These are phyloP conservation scores for Plantago ovata DNA, from an alignment of 257 asterid genomes.

Conservation along the genomic window DNA sequence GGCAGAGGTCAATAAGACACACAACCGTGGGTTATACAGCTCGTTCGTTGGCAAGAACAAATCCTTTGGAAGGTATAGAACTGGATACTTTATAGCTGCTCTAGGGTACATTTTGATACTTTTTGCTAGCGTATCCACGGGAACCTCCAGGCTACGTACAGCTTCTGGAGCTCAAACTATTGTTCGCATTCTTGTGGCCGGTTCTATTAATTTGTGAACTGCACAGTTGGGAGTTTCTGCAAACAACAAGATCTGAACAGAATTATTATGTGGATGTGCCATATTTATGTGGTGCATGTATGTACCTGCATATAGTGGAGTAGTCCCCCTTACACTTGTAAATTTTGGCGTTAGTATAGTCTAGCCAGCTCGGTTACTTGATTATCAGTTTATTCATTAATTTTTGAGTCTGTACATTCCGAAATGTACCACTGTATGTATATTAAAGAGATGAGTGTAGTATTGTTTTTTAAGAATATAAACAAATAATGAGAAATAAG, in stretches of 20 bases:
- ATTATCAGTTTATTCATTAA: no score
- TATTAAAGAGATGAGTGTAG: no score
- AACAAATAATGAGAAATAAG: no score
- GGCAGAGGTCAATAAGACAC: constrained; percentile 73
- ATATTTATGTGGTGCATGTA: constrained; percentile 21
- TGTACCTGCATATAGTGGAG: constrained; percentile 10
- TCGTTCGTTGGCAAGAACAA: constrained; percentile 75
- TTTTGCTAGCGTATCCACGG: background rate
- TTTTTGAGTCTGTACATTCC: no score
- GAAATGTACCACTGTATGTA: no score
- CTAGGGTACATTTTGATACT: background rate
- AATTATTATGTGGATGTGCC: background rate
- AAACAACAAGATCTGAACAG: constrained; percentile 13
- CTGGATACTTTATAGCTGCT: constrained; percentile 9
- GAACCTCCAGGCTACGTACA: background rate
- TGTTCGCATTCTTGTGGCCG: constrained; percentile 16
- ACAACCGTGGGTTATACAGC: constrained; percentile 89
- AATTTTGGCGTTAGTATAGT: no score
- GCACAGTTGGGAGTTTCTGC: background rate
- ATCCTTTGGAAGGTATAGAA: constrained; percentile 42
- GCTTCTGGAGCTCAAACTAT: constrained; percentile 16
- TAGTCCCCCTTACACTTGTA: no score
- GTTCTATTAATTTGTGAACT: constrained; percentile 3
- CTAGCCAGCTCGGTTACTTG: no score
- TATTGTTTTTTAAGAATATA: no score